phyloP scores from a whole-genome alignment of 2,329 filamentous ascomycete genomes.

The Fusarium fujikuroi region DNA sequence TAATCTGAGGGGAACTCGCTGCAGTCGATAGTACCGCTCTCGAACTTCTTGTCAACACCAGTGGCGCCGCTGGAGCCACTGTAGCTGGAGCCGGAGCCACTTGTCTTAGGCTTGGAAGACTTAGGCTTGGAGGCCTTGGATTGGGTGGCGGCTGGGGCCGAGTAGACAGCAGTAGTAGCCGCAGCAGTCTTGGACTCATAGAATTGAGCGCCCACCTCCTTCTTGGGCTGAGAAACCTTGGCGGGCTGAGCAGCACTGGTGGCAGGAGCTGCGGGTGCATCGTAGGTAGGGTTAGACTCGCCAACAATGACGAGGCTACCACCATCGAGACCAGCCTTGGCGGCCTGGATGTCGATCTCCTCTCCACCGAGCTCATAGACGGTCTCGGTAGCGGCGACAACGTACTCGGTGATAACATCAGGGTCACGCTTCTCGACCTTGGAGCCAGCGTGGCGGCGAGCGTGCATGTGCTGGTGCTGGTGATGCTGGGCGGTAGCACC shows the following conservation, averaged over 20 bases:
- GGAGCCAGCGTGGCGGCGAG: constrained; percentile 61
- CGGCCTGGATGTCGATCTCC: constrained; percentile 69
- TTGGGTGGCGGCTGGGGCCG: constrained; percentile 40
- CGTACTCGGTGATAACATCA: constrained; percentile 61
- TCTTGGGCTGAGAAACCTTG: constrained; percentile 46
- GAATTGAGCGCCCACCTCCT: constrained; percentile 60
- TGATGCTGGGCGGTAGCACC: constrained; percentile 69
- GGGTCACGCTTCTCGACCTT: constrained; percentile 60
- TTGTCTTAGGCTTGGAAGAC: constrained; percentile 26
- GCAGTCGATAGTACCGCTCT: constrained; percentile 78
- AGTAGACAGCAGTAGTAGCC: constrained; percentile 41
- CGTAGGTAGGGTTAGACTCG: constrained; percentile 65
- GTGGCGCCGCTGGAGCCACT: constrained; percentile 43
- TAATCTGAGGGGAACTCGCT: constrained; percentile 80
- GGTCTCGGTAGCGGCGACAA: constrained; percentile 71
- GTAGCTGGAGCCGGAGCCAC: constrained; percentile 41
- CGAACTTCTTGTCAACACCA: constrained; percentile 77
- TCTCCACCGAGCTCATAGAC: constrained; percentile 78
- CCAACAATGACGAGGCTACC: constrained; percentile 76
- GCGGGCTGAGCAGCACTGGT: constrained; percentile 50
- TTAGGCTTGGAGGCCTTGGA: constrained; percentile 43
- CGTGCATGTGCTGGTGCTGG: constrained; percentile 68
- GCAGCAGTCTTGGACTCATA: constrained; percentile 58
- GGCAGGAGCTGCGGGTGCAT: constrained; percentile 54
- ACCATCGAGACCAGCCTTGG: constrained; percentile 75